These are phyloP conservation scores for Triadica sebifera DNA, from an alignment of 345 rosid genomes.

Conservation along the genomic window DNA sequence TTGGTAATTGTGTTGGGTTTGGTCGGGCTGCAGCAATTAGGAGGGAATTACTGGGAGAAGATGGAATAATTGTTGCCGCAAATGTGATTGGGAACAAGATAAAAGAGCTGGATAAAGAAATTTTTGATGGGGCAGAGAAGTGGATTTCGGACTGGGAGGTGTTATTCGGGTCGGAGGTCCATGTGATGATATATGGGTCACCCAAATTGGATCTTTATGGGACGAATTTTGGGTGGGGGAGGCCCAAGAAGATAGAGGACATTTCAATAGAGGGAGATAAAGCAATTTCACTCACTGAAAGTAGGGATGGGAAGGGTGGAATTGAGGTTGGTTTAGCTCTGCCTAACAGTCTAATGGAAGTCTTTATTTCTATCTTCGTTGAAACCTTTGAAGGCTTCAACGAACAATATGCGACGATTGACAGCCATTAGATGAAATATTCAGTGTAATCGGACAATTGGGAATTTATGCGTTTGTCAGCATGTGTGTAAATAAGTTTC, in stretches of 20 bases:
- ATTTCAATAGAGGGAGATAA: slow-evolving; percentile 27
- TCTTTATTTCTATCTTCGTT: slow-evolving; percentile 14
- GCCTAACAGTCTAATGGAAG: slow-evolving; percentile 14
- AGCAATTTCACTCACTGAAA: slow-evolving; percentile 26
- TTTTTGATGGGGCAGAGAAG: slow-evolving; percentile 29
- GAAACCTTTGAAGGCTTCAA: slow-evolving; percentile 11
- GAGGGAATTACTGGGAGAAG: slow-evolving; percentile 28
- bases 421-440: no score
- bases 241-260: slow-evolving; percentile 43
- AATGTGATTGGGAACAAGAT: slow-evolving; percentile 34
- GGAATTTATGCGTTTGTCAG: no score
- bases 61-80: slow-evolving; percentile 37
- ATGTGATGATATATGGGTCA: slow-evolving; percentile 31
- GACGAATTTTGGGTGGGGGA: slow-evolving; percentile 51
- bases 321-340: slow-evolving; percentile 41
- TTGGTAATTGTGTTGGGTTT: slow-evolving; percentile 44
- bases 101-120: slow-evolving; percentile 26
- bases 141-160: slow-evolving; percentile 37
- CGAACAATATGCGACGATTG: neutral
- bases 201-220: slow-evolving; percentile 40
- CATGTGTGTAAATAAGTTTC: neutral
- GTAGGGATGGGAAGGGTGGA: slow-evolving; percentile 35
- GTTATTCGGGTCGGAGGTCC: slow-evolving; percentile 21
- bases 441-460: no score
- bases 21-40: slow-evolving; percentile 21